Conservation (phyloP, 202 grass and related monocot species). For the Elaeis oleifera region DNA sequence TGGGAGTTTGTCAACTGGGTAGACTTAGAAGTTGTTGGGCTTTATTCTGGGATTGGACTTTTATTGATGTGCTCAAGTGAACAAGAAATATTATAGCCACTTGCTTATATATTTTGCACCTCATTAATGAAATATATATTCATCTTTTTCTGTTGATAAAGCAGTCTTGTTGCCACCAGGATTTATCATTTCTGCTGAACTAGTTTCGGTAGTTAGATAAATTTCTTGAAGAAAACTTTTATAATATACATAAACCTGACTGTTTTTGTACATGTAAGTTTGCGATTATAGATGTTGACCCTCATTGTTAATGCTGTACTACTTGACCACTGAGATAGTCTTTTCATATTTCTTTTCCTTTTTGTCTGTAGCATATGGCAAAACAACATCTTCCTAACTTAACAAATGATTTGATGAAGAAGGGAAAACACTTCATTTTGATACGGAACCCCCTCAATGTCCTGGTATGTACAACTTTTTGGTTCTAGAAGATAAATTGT, state of each 20-base stretch:
- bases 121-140: no score
- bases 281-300: background rate
- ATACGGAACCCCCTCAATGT: constrained; percentile 86
- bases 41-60: no score
- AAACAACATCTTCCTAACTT: constrained; percentile 75
- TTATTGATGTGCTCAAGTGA: no score
- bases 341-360: constrained; percentile 1
- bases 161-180: no score
- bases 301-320: no score
- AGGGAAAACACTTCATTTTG: constrained; percentile 95
- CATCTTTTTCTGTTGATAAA: no score
- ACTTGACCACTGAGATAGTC: background rate
- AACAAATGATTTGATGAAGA: constrained; percentile 66
- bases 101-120: no score
- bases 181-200: no score
- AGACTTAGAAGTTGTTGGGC: no score
- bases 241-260: background rate
- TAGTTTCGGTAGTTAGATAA: no score
- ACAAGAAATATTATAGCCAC: no score
- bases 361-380: constrained; percentile 66
- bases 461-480: constrained; percentile 42
- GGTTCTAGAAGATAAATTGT: background rate
- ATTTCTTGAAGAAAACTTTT: background rate
- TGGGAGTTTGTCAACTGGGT: no score
- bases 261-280: background rate